A percentile compares a stretch with the other conserved stretches of the same genome.
These are phyloP conservation scores for Neoscytalidium dimidiatum DNA, from an alignment of 2,329 filamentous ascomycete genomes.

Conservation along the genomic window DNA sequence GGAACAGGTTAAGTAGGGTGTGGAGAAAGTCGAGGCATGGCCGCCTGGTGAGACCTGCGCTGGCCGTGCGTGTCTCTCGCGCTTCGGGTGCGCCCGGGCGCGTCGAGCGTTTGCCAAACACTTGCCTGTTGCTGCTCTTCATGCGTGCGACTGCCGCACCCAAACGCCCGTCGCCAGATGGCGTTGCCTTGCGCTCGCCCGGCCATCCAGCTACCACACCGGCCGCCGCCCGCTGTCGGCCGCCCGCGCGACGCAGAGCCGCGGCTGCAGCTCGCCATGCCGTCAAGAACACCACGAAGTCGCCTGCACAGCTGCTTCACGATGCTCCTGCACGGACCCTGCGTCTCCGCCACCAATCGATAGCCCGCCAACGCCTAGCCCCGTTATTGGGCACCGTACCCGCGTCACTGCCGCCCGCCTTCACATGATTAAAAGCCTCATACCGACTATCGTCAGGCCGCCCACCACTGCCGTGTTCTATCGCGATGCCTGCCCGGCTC, in stretches of 20 bases:
- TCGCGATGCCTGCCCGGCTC: background rate
- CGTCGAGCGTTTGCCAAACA: background rate
- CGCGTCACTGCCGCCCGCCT: background rate
- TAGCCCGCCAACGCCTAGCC: background rate
- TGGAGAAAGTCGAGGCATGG: conserved; percentile 10
- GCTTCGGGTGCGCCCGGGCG: conserved; percentile 4
- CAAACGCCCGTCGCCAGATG: no score
- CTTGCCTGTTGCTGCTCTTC: background rate
- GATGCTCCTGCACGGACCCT: background rate
- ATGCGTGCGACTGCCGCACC: background rate
- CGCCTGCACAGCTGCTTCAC: background rate
- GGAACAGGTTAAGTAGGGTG: conserved; percentile 1
- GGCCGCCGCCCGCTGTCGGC: no score
- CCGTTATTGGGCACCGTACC: background rate
- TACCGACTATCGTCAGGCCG: background rate
- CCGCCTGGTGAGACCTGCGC: background rate
- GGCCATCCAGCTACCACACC: no score
- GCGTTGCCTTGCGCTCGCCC: background rate
- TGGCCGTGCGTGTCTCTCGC: background rate
- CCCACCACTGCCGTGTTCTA: conserved; percentile 3
- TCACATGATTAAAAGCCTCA: conserved; percentile 9
- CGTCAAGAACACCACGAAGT: background rate
- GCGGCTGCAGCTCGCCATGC: background rate
- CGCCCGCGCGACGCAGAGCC: background rate
- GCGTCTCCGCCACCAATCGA: background rate